Conservation (phyloP, 768 basidiomycete species). For the Hortiboletus campestris region DNA sequence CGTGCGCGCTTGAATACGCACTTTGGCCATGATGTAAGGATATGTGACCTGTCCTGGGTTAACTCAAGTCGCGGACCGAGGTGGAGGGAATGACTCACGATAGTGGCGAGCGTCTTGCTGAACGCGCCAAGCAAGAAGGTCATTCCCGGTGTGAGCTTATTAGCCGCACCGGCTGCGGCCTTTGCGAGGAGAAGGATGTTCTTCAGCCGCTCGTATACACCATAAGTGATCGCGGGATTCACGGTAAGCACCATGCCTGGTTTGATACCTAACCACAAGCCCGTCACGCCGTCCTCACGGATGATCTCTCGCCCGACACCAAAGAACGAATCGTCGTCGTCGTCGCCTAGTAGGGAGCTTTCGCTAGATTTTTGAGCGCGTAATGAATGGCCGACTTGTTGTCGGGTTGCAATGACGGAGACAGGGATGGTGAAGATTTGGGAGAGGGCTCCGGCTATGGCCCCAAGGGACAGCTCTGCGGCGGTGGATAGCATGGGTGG, state of each 20-base stretch:
- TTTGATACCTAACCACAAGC: constrained; percentile 90
- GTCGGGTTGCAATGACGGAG: constrained; percentile 94
- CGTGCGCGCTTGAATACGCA: constrained; percentile 86
- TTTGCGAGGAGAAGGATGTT: constrained; percentile 59
- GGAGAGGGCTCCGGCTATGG: constrained; percentile 88
- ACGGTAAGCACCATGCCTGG: constrained; percentile 94
- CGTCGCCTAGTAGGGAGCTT: background rate
- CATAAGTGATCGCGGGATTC: constrained; percentile 98
- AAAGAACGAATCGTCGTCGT: constrained; percentile 67
- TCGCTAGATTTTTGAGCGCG: background rate
- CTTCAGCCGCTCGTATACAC: constrained; percentile 91
- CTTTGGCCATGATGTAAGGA: constrained; percentile 96
- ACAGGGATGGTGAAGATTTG: constrained; percentile 99
- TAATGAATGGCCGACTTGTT: constrained; percentile 72
- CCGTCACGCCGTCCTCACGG: constrained; percentile 80
- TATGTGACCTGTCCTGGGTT: constrained; percentile 70
- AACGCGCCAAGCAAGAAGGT: constrained; percentile 87
- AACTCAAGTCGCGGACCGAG: background rate
- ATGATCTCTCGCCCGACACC: constrained; percentile 84
- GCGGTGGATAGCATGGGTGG: constrained; percentile 67
- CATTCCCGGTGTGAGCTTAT: constrained; percentile 73
- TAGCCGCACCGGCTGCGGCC: constrained; percentile 39
- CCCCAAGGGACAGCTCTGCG: constrained; percentile 85
- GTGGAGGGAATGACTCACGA: constrained; percentile 50
- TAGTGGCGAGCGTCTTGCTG: constrained; percentile 93